Evolutionary conservation across 768 basidiomycete genomes (phyloP).

Genomic region (Crassisporium funariophilum): DNA sequence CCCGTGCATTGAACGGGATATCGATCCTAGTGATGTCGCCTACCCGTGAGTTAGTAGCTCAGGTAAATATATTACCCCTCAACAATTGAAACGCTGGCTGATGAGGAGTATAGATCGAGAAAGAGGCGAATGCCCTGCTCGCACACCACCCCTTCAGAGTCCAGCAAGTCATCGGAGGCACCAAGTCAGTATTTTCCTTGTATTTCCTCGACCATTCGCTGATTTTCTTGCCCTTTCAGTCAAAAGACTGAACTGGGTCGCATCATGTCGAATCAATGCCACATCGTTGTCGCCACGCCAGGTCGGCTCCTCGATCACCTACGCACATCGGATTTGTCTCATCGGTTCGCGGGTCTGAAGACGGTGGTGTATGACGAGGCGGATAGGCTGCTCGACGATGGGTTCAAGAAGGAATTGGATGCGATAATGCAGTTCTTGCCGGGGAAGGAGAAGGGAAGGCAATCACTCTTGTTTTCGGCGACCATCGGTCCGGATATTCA

Average conservation of each 20-base stretch:
- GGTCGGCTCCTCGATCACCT: conserved; percentile 76
- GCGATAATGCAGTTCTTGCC: conserved; percentile 54
- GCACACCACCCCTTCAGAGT: conserved; percentile 43
- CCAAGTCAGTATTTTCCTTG: conserved; percentile 36
- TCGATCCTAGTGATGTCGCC: conserved; percentile 72
- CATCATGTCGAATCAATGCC: conserved; percentile 31
- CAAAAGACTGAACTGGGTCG: conserved; percentile 18
- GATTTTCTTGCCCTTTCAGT: conserved; percentile 10
- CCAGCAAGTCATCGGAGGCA: conserved; percentile 57
- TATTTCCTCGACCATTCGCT: background rate
- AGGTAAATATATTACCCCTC: conserved; percentile 51
- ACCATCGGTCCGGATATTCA: conserved; percentile 74
- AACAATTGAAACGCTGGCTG: conserved; percentile 28
- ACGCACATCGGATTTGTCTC: conserved; percentile 35
- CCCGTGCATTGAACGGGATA: conserved; percentile 29
- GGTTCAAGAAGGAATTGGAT: conserved; percentile 69
- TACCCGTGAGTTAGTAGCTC: conserved; percentile 73
- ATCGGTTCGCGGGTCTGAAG: conserved; percentile 39
- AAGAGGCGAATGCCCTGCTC: conserved; percentile 57
- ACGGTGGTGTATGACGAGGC: conserved; percentile 72
- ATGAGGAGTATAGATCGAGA: conserved; percentile 50
- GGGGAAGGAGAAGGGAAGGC: conserved; percentile 46
- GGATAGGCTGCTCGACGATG: conserved; percentile 72
- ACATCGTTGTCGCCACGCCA: conserved; percentile 74
- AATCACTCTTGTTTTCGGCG: conserved; percentile 72